phyloP scores from a whole-genome alignment of 305 asterid genomes.

The Fraxinus xanthoxyloides region DNA sequence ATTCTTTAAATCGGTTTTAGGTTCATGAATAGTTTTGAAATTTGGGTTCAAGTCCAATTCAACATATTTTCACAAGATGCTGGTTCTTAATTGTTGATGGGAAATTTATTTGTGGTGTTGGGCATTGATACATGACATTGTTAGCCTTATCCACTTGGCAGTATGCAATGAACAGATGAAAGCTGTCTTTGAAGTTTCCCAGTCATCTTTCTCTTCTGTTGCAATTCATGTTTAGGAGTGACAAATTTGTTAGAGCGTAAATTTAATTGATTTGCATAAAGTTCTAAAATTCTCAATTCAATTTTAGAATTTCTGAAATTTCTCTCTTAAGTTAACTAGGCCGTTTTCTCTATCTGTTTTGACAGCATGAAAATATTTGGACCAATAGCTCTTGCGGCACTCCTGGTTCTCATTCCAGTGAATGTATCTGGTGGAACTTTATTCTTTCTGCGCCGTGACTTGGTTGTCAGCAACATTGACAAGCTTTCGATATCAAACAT shows the following conservation, averaged over 20 bases:
- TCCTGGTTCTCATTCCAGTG: slow-evolving; percentile 85
- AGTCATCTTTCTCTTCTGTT: not conserved
- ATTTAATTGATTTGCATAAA: not conserved
- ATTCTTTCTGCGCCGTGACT: slow-evolving; percentile 59
- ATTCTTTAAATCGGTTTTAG: slow-evolving; percentile 13
- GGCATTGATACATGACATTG: not conserved
- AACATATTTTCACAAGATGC: not conserved
- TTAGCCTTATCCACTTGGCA: not conserved
- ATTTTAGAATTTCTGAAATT: slow-evolving; percentile 11
- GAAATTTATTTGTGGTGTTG: not conserved
- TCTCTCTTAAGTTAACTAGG: slow-evolving; percentile 5
- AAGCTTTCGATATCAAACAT: slow-evolving; percentile 96
- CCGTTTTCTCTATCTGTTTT: slow-evolving; percentile 11
- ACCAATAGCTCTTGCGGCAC: slow-evolving; percentile 75
- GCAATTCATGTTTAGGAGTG: not conserved
- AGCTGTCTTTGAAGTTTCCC: not conserved
- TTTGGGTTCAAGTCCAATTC: not conserved
- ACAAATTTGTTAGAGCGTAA: not conserved
- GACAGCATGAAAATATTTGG: slow-evolving; percentile 78
- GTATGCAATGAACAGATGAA: not conserved
- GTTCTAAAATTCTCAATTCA: not conserved
- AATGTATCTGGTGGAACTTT: slow-evolving; percentile 74
- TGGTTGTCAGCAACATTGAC: slow-evolving; percentile 87
- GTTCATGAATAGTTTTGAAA: slow-evolving; percentile 2
- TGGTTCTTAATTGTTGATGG: not conserved